Conservation (phyloP, 2,329 filamentous ascomycete genomes). For the Apiospora kogelbergensis region DNA sequence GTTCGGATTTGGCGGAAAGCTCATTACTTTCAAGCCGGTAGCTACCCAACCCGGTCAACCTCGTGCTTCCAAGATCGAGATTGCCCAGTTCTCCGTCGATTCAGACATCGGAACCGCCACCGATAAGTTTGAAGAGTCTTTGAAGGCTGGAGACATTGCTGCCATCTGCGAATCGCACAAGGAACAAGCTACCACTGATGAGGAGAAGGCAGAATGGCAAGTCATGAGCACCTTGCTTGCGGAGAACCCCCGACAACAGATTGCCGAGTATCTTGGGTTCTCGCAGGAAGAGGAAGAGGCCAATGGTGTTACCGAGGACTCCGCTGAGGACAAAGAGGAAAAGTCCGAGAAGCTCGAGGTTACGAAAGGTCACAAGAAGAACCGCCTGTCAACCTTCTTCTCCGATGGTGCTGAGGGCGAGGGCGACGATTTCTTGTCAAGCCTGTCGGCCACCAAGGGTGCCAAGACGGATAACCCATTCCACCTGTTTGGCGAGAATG, state of each 20-base stretch:
- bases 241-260: constrained; percentile 79
- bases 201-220: constrained; percentile 95
- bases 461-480: constrained; percentile 95
- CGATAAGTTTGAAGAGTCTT: constrained; percentile 80
- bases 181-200: constrained; percentile 73
- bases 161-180: constrained; percentile 80
- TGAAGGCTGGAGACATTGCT: constrained; percentile 75
- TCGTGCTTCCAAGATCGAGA: constrained; percentile 72
- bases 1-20: constrained; percentile 93
- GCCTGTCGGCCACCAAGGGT: constrained; percentile 82
- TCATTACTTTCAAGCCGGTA: constrained; percentile 71
- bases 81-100: constrained; percentile 88
- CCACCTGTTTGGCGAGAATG: constrained; percentile 80
- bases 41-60: constrained; percentile 61
- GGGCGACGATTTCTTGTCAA: constrained; percentile 82
- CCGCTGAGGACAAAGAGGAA: constrained; percentile 33
- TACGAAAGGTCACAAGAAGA: constrained; percentile 51
- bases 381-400: constrained; percentile 77
- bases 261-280: constrained; percentile 91
- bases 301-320: constrained; percentile 46
- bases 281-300: constrained; percentile 61
- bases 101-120: constrained; percentile 80
- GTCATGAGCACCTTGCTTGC: constrained; percentile 88
- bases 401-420: constrained; percentile 65
- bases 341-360: constrained; percentile 39